These are phyloP conservation scores for Coriolopsis trogii DNA, from an alignment of 1,284 basidiomycete genomes.

Conservation along the genomic window DNA sequence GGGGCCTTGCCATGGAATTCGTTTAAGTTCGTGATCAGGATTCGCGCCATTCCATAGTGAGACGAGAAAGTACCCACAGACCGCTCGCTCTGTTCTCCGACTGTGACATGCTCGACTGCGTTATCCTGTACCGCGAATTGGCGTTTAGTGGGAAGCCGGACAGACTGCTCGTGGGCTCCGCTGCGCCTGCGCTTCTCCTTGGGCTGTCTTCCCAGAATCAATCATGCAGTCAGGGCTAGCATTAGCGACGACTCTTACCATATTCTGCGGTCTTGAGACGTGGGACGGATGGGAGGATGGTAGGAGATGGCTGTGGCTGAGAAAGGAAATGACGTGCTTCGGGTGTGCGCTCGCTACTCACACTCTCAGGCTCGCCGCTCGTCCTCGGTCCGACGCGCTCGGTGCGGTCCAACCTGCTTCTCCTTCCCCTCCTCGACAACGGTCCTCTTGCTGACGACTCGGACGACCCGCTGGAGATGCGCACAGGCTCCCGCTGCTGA, in stretches of 20 bases:
- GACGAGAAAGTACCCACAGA: constrained; percentile 21
- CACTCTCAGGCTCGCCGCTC: neutral
- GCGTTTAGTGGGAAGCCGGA: constrained; percentile 46
- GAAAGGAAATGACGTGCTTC: constrained; percentile 11
- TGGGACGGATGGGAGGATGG: neutral
- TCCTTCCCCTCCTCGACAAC: neutral
- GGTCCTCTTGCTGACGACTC: neutral
- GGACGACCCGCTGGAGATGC: neutral
- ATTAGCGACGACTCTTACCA: constrained; percentile 9
- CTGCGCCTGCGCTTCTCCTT: constrained; percentile 54
- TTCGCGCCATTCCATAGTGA: neutral
- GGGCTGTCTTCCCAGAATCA: constrained; percentile 45
- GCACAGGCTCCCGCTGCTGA: neutral
- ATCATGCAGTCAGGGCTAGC: neutral
- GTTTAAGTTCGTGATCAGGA: no score
- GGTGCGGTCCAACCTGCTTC: no score
- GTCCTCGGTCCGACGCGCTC: neutral
- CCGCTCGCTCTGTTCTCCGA: constrained; percentile 39
- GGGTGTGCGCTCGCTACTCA: neutral
- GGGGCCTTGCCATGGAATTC: constrained; percentile 43
- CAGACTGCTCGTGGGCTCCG: constrained; percentile 54
- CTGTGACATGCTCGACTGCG: constrained; percentile 49
- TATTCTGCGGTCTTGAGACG: neutral
- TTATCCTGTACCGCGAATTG: constrained; percentile 52
- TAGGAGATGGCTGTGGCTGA: neutral